Percentiles rank a stretch among this genome's conserved stretches.
phyloP scores from a whole-genome alignment of 1,139 yeast genomes.

The Lodderomyces elongisporus region DNA sequence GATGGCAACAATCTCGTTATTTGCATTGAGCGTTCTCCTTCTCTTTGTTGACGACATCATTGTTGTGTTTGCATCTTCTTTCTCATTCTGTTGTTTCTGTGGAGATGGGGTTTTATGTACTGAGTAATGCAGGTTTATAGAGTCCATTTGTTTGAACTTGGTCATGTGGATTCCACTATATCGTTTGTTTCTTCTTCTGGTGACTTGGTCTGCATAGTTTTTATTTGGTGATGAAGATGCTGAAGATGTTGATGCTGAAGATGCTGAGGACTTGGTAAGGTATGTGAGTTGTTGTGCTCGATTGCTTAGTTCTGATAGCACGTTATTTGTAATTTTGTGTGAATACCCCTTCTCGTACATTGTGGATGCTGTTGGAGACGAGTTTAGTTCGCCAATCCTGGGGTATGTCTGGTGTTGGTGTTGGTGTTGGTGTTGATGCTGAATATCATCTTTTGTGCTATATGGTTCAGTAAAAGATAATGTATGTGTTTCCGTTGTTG shows the following conservation, averaged over 20 bases:
- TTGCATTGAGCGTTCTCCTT: conserved; percentile 34
- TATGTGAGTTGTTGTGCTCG: conserved; percentile 29
- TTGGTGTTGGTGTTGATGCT: conserved; percentile 3
- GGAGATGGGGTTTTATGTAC: too few relatives aligned
- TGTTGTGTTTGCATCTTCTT: too few relatives aligned
- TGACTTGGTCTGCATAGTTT: background rate
- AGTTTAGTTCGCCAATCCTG: conserved; percentile 11
- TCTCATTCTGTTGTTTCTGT: too few relatives aligned
- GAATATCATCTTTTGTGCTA: background rate
- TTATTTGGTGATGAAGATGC: conserved; percentile 8
- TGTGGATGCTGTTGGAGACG: conserved; percentile 11
- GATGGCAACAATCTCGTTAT: conserved; percentile 19
- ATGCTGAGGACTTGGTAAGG: conserved; percentile 6
- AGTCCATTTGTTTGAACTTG: conserved; percentile 37
- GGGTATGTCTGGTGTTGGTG: conserved; percentile 10
- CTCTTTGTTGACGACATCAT: conserved; percentile 26
- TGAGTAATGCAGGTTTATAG: conserved; percentile 39
- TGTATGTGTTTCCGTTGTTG: background rate
- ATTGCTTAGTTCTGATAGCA: conserved; percentile 35
- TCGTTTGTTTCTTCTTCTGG: conserved; percentile 21
- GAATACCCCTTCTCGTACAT: conserved; percentile 42
- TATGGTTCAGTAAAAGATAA: background rate
- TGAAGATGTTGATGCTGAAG: too few relatives aligned
- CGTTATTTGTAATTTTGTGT: conserved; percentile 36
- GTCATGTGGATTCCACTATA: conserved; percentile 33